Conservation (phyloP, 2,329 filamentous ascomycete genomes). For the Stachybotrys echinatus region DNA sequence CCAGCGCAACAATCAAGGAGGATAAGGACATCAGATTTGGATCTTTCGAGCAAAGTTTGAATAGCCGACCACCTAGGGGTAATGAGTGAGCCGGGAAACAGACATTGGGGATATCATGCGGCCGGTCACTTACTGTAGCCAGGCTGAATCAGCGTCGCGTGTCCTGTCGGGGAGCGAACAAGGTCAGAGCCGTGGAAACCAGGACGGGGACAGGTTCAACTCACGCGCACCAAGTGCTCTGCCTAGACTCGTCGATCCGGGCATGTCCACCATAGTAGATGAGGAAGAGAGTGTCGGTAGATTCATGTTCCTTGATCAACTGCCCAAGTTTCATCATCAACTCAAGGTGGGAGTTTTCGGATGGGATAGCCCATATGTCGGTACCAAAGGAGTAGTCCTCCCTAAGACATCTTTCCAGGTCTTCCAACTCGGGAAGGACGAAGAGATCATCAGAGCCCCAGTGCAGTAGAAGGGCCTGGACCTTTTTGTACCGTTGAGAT, state of each 20-base stretch:
- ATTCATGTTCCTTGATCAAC: slow-evolving; percentile 52
- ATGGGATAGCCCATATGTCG: slow-evolving; percentile 53
- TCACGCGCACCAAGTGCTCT: slow-evolving; percentile 57
- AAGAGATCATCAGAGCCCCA: slow-evolving; percentile 56
- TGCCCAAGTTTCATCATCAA: slow-evolving; percentile 52
- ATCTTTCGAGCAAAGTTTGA: slow-evolving; percentile 53
- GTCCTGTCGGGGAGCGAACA: slow-evolving; percentile 28
- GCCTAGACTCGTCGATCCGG: slow-evolving; percentile 52
- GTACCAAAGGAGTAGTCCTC: slow-evolving; percentile 53
- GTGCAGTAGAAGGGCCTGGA: slow-evolving; percentile 49
- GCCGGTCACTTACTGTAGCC: slow-evolving; percentile 45
- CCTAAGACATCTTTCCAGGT: slow-evolving; percentile 48
- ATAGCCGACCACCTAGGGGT: slow-evolving; percentile 52
- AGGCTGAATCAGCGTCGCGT: slow-evolving; percentile 45
- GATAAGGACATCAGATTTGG: slow-evolving; percentile 52
- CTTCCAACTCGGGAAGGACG: slow-evolving; percentile 52
- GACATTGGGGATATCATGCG: too few relatives aligned
- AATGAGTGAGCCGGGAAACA: slow-evolving; percentile 1
- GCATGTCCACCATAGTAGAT: slow-evolving; percentile 58
- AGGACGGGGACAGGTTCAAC: slow-evolving; percentile 15
- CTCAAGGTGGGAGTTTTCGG: slow-evolving; percentile 52
- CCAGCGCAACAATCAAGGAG: slow-evolving; percentile 56
- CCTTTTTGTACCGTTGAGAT: slow-evolving; percentile 50
- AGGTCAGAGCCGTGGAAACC: neutral
- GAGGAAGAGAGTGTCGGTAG: slow-evolving; percentile 49